phyloP scores from a whole-genome alignment of 2,329 filamentous ascomycete species.

The Cryphonectria nitschkei region DNA sequence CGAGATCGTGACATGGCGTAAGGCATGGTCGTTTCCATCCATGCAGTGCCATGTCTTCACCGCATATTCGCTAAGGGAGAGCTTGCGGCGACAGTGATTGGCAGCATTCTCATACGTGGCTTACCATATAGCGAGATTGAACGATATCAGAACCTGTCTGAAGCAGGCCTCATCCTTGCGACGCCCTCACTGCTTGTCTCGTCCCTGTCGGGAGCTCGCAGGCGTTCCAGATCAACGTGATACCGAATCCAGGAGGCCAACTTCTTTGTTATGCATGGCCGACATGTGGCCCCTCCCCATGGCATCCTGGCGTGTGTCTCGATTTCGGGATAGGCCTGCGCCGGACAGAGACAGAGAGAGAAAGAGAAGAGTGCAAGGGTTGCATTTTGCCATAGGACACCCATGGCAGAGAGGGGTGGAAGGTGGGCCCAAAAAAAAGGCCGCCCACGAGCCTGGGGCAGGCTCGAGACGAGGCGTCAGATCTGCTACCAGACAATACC shows the following conservation, averaged over 20 bases:
- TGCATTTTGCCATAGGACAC: background rate
- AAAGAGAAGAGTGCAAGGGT: background rate
- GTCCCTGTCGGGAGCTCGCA: constrained; percentile 23
- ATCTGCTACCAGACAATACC: constrained; percentile 12
- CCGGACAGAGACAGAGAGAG: background rate
- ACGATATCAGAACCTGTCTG: background rate
- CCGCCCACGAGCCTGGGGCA: background rate
- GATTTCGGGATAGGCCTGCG: background rate
- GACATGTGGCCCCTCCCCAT: constrained; percentile 4
- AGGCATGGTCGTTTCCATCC: background rate
- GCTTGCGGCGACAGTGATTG: constrained; percentile 22
- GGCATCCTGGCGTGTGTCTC: background rate
- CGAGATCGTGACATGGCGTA: constrained; percentile 11
- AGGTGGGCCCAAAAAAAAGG: background rate
- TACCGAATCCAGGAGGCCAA: background rate
- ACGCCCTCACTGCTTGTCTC: constrained; percentile 14
- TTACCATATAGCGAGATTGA: constrained; percentile 21
- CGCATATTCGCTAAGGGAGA: constrained; percentile 26
- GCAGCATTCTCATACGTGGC: constrained; percentile 15
- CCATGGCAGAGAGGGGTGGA: background rate
- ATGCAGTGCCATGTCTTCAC: constrained; percentile 8
- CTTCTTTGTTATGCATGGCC: constrained; percentile 16
- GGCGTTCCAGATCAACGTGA: constrained; percentile 26
- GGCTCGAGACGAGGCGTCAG: constrained; percentile 6
- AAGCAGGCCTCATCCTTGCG: constrained; percentile 27